Evolutionary conservation across 2,329 filamentous ascomycete genomes (phyloP).

Genomic region (Didymellaceae sp.): DNA sequence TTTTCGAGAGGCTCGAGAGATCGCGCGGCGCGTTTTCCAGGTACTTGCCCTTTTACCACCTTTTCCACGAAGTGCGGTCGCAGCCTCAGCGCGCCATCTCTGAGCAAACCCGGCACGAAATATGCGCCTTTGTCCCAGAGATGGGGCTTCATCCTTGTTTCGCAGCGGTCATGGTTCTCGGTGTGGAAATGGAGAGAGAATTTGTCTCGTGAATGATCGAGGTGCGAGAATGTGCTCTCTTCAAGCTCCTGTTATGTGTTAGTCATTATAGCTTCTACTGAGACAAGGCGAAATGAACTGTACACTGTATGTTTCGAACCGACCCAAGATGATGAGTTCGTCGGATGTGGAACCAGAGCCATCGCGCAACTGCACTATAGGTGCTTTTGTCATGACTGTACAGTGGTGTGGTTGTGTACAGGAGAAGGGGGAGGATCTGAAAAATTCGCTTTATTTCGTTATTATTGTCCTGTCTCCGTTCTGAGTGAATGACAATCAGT

Average conservation of each 20-base stretch:
- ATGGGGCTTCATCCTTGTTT: not conserved
- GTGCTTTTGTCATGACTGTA: too few species aligned
- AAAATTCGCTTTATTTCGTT: too few species aligned
- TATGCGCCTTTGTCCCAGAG: slow-evolving; percentile 5
- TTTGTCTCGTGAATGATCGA: not conserved
- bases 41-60: not conserved
- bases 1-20: not conserved
- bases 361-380: too few species aligned
- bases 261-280: too few species aligned
- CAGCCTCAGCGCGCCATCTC: not conserved
- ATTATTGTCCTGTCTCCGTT: too few species aligned
- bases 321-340: too few species aligned
- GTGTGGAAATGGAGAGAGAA: slow-evolving; percentile 1
- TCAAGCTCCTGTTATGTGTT: not conserved
- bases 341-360: too few species aligned
- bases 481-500: too few species aligned
- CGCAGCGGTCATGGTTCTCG: not conserved
- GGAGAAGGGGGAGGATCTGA: too few species aligned
- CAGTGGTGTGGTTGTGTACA: too few species aligned
- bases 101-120: not conserved
- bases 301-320: too few species aligned
- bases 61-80: not conserved
- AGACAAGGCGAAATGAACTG: too few species aligned
- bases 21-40: not conserved
- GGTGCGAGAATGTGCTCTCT: not conserved